A percentile compares a stretch with the other conserved stretches of the same genome.
phyloP scores from a whole-genome alignment of 345 rosid genomes.

The Eucalyptus globulus region DNA sequence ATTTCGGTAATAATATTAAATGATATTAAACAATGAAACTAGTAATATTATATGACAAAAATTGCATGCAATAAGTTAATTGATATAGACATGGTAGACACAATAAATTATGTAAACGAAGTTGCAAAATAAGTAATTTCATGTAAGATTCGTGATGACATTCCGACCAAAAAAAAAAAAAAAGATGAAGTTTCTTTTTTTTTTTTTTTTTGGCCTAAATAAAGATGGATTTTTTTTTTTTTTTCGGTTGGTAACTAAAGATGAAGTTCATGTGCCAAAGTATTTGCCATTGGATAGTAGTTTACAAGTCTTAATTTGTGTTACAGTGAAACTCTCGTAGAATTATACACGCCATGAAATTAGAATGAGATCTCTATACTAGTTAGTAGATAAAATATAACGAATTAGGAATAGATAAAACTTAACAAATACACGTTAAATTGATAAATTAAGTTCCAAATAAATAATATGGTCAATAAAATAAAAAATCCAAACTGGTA shows the following conservation, averaged over 20 bases:
- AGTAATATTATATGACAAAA: neutral
- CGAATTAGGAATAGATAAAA: neutral
- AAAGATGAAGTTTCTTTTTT: too few relatives aligned
- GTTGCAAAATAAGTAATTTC: neutral
- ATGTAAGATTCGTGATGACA: neutral
- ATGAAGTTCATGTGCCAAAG: neutral
- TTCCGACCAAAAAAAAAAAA: too few relatives aligned
- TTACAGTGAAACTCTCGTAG: neutral
- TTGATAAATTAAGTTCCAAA: neutral
- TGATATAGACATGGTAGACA: neutral
- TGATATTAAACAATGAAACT: neutral
- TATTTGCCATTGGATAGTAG: neutral
- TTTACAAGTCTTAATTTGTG: neutral
- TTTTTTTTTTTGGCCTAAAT: too few relatives aligned
- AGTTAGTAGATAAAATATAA: neutral
- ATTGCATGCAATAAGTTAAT: neutral
- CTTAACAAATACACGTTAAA: neutral
- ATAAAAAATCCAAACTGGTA: neutral
- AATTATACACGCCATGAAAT: neutral
- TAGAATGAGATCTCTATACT: neutral
- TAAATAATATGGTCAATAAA: neutral
- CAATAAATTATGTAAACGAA: neutral
- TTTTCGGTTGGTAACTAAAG: neutral
- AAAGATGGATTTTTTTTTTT: too few relatives aligned
- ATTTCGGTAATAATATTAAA: neutral